Conservation (phyloP, 1,284 basidiomycete genomes). For the Papiliotrema fonsecae region DNA sequence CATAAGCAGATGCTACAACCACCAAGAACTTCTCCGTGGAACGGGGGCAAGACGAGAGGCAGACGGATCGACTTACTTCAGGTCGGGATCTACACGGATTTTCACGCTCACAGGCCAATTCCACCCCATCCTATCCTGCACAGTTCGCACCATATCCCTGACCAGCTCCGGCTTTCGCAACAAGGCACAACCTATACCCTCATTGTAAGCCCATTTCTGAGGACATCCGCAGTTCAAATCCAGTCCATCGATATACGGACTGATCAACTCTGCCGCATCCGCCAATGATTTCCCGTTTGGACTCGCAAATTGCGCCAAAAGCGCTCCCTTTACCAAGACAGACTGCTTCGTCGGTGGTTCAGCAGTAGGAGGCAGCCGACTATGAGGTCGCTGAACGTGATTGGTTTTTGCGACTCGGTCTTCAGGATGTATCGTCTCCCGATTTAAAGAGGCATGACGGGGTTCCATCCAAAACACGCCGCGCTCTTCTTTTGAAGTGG, state of each 20-base stretch:
- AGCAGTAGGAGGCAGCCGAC: constrained; percentile 28
- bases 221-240: constrained; percentile 59
- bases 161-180: constrained; percentile 57
- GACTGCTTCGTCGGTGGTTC: constrained; percentile 23
- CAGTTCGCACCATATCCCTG: constrained; percentile 54
- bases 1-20: not conserved
- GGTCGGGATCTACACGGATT: constrained; percentile 56
- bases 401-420: constrained; percentile 15
- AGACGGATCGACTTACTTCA: constrained; percentile 36
- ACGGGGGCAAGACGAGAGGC: not conserved
- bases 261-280: constrained; percentile 56
- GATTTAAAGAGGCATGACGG: not conserved
- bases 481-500: constrained; percentile 52
- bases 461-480: constrained; percentile 53
- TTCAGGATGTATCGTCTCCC: not conserved
- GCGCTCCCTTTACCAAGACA: constrained; percentile 50
- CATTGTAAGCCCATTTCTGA: constrained; percentile 54
- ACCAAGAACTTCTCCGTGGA: not conserved
- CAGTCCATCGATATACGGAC: constrained; percentile 53
- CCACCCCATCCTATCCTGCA: constrained; percentile 54
- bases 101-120: constrained; percentile 57
- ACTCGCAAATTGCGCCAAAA: constrained; percentile 58
- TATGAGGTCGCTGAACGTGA: constrained; percentile 18
- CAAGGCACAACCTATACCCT: constrained; percentile 57
- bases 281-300: constrained; percentile 52